These are phyloP conservation scores for Neolentinus lepideus DNA, from an alignment of 1,284 basidiomycete species.

Conservation along the genomic window DNA sequence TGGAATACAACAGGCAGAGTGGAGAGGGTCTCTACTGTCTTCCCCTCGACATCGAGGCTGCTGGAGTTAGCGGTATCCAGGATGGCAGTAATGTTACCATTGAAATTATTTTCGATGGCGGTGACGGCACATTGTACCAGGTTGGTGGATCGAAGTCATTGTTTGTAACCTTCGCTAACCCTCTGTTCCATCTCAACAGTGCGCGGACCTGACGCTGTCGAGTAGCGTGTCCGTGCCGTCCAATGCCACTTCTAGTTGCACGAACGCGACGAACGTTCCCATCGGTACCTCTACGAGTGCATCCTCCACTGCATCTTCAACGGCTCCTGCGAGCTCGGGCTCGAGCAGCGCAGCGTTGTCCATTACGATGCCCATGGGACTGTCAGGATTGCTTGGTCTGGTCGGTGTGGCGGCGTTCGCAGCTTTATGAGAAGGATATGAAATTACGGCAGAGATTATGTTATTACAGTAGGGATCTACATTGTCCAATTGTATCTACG, in stretches of 20 bases:
- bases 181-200: constrained; percentile 32
- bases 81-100: constrained; percentile 55
- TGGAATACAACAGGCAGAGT: constrained; percentile 42
- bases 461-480: background rate
- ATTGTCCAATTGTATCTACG: background rate
- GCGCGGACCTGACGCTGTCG: constrained; percentile 64
- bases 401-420: background rate
- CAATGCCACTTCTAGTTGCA: constrained; percentile 17
- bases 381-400: background rate
- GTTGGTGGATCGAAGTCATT: constrained; percentile 23
- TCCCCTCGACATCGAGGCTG: constrained; percentile 44
- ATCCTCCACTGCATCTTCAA: background rate
- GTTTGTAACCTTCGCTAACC: background rate
- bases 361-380: background rate
- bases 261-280: constrained; percentile 17
- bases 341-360: background rate
- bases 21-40: constrained; percentile 57
- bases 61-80: constrained; percentile 42
- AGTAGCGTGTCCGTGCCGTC: constrained; percentile 32
- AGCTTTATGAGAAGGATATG: background rate
- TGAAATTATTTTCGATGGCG: constrained; percentile 55
- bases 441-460: background rate
- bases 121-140: constrained; percentile 66
- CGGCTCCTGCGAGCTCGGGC: background rate
- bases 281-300: background rate